phyloP scores from a whole-genome alignment of 257 asterid species.

The Anisodus acutangulus region DNA sequence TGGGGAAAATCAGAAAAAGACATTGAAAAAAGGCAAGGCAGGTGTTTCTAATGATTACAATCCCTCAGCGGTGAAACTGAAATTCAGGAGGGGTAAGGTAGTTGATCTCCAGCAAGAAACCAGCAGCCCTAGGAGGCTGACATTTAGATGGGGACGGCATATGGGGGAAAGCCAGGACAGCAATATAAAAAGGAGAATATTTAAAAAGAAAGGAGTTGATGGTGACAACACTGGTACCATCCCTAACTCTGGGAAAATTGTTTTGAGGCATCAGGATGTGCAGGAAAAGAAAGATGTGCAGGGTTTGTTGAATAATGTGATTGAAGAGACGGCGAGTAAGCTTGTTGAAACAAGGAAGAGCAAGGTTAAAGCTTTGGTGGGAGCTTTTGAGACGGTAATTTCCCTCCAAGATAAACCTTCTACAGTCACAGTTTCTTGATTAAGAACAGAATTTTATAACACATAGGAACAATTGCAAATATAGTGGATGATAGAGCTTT shows the following conservation, averaged over 20 bases:
- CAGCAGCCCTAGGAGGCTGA: conserved; percentile 60
- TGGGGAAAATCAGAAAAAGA: conserved; percentile 41
- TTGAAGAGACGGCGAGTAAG: conserved; percentile 87
- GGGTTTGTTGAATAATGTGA: conserved; percentile 71
- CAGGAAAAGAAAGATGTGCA: conserved; percentile 75
- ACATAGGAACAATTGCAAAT: conserved; percentile 23
- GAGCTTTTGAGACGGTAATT: conserved; percentile 89
- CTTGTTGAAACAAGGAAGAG: conserved; percentile 83
- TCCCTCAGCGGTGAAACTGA: conserved; percentile 55
- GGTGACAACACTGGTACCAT: conserved; percentile 34
- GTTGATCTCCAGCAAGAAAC: conserved; percentile 63
- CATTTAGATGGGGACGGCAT: conserved; percentile 58
- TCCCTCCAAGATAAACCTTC: conserved; percentile 78
- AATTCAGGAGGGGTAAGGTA: conserved; percentile 73
- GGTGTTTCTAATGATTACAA: conserved; percentile 45
- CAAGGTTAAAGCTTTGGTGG: conserved; percentile 90
- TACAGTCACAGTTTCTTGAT: conserved; percentile 44
- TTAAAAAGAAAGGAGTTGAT: conserved; percentile 47
- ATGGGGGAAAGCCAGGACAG: conserved; percentile 44
- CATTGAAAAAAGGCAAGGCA: conserved; percentile 41
- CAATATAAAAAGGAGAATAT: conserved; percentile 44
- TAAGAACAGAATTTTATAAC: conserved; percentile 28
- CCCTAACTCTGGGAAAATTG: conserved; percentile 46
- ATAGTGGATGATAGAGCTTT: not conserved
- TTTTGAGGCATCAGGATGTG: conserved; percentile 68